Base-by-base conservation (phyloP, 2,329 filamentous ascomycete species). In the Rhynchosporium secalis region DNA sequence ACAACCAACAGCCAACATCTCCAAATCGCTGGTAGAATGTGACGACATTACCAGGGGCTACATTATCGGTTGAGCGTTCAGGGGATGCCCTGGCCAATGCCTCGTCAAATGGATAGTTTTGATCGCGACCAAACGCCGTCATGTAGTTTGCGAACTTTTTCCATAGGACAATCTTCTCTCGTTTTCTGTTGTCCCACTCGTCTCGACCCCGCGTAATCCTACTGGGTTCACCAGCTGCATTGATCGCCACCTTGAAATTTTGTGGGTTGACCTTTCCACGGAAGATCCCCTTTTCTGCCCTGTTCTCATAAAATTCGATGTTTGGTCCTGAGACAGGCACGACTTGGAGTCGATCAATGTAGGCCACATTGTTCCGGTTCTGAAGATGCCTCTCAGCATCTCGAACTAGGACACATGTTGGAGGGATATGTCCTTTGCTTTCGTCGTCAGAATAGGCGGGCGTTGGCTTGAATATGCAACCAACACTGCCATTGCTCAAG, bases 11-110 rank as follows among this genome's bases (percentile, higher is more conserved):
- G 15, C 90, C 89, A 36, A 93, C 89, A 70, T 90, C 90, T 48
- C 90, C 90, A 64, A 91, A 88, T 54, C 90, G 82, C 76, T 94
- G 90, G 73, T 93, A 94, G 68, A 93, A 93, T 1, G 87, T 90
- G 49, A 93, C 88, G 56, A 92, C 78, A 66, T 87, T 85, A 43
- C 79, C 43, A 45, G 66, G 62, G 73, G 77, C 67, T 69, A 78
- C 67, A 72, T 78, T 69, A 70, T 77, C 74, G 70, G 77, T 45
- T 12, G 46, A 60, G 9, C 62, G 60, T 4, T 56, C 49, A 5
- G 62, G 43, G 29, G 60, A 48, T 6, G 52, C 63, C 20, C 66
- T 63, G 68, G 72, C 70, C 62, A 71, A 78, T 71, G 74, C 77
- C 66, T 79, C 83, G 69, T 83, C 83, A 61, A 73, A 75, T 57